These are phyloP conservation scores for Salvia hispanica DNA, from an alignment of 257 asterid genomes.

Conservation along the genomic window DNA sequence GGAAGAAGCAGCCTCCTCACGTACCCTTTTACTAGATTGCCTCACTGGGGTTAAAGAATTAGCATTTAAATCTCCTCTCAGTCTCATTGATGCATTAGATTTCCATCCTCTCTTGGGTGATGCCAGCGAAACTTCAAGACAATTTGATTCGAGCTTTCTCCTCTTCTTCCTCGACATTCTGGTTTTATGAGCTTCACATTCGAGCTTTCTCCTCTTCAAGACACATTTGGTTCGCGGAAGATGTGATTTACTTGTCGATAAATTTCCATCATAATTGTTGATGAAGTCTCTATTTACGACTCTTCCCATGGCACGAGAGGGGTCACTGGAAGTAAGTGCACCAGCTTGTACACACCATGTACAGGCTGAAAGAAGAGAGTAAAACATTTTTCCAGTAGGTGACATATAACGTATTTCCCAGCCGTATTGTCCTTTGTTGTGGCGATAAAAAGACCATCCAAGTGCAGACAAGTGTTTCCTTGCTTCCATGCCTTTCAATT, in stretches of 20 bases:
- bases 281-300: constrained; percentile 11
- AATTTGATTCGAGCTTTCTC: constrained; percentile 33
- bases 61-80: constrained; percentile 32
- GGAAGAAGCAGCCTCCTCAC: constrained; percentile 48
- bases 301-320: constrained; percentile 15
- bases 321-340: constrained; percentile 15
- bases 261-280: constrained; percentile 27
- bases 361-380: constrained; percentile 64
- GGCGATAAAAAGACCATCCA: constrained; percentile 62
- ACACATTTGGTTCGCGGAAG: constrained; percentile 20
- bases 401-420: constrained; percentile 50
- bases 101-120: constrained; percentile 41
- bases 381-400: constrained; percentile 49
- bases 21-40: constrained; percentile 57
- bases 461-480: constrained; percentile 58
- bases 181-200: too few relatives aligned
- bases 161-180: constrained; percentile 18
- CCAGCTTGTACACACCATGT: constrained; percentile 34
- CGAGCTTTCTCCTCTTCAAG: constrained; percentile 31
- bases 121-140: constrained; percentile 27
- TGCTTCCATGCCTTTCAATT: constrained; percentile 37
- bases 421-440: constrained; percentile 11
- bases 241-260: constrained; percentile 33
- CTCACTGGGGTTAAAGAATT: constrained; percentile 38
- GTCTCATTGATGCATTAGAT: constrained; percentile 29